A percentile compares a stretch with the other conserved stretches of the same genome.
Conservation (phyloP, 2,329 filamentous ascomycete genomes). For the Aotearoamyces nothofagi region DNA sequence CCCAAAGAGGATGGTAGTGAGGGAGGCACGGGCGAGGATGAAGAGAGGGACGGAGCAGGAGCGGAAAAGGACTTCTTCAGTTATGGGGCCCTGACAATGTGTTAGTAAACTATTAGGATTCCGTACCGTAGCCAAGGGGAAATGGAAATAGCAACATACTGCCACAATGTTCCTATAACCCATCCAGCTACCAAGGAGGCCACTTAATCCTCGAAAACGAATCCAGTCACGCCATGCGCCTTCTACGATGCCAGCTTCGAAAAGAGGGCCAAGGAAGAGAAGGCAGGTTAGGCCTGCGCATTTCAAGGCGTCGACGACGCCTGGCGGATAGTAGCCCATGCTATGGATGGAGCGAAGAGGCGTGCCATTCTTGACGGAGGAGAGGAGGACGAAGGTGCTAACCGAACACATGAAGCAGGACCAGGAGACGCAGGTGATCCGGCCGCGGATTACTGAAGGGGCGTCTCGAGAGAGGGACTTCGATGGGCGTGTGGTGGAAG, state of each 20-base stretch:
- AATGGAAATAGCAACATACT: conserved; percentile 33
- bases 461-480: conserved; percentile 69
- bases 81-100: conserved; percentile 56
- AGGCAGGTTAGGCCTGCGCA: conserved; percentile 57
- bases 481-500: conserved; percentile 63
- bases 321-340: conserved; percentile 71
- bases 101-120: conserved; percentile 2
- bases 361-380: conserved; percentile 32
- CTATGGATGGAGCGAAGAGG: conserved; percentile 43
- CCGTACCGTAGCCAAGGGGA: background rate
- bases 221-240: conserved; percentile 53
- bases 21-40: conserved; percentile 44
- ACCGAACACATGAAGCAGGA: conserved; percentile 57
- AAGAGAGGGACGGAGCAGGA: conserved; percentile 74
- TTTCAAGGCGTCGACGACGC: conserved; percentile 44
- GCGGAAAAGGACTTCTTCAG: conserved; percentile 89
- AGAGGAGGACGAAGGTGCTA: conserved; percentile 51
- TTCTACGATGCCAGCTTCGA: conserved; percentile 62
- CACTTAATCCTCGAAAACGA: conserved; percentile 35
- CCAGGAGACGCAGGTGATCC: conserved; percentile 64
- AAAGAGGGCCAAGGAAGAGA: conserved; percentile 75
- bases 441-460: conserved; percentile 74
- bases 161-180: conserved; percentile 79
- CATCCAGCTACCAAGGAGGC: conserved; percentile 57
- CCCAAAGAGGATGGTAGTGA: conserved; percentile 52